A percentile compares a stretch with the other conserved stretches of the same genome.
Conservation (phyloP, 768 basidiomycete genomes). For the Pleurotus platypus region DNA sequence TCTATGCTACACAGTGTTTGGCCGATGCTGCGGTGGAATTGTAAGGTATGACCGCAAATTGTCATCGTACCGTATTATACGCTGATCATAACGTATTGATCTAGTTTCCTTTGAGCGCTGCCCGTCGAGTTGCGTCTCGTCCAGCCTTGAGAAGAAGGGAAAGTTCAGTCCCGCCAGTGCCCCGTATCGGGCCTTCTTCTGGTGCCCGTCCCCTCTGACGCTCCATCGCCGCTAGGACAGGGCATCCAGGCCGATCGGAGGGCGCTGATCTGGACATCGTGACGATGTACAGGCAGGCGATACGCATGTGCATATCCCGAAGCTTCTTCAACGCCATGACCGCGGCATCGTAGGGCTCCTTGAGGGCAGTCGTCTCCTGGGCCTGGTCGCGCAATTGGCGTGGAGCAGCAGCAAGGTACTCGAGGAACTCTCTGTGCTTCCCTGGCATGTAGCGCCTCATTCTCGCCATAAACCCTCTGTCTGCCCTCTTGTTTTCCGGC, state of each 20-base stretch:
- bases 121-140: conserved; percentile 78
- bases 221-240: conserved; percentile 52
- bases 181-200: conserved; percentile 52
- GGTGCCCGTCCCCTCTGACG: conserved; percentile 32
- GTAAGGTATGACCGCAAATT: conserved; percentile 1
- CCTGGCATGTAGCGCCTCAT: conserved; percentile 97
- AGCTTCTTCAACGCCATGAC: conserved; percentile 78
- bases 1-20: conserved; percentile 5
- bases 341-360: conserved; percentile 76
- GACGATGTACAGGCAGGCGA: conserved; percentile 86
- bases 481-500: conserved; percentile 59
- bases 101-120: conserved; percentile 44
- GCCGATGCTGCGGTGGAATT: not conserved
- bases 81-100: not conserved
- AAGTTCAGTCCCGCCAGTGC: conserved; percentile 89
- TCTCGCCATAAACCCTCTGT: conserved; percentile 82
- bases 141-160: conserved; percentile 83
- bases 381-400: conserved; percentile 65
- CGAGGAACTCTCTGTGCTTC: conserved; percentile 81
- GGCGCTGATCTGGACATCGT: conserved; percentile 70
- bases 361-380: conserved; percentile 50
- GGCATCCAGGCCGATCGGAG: conserved; percentile 41
- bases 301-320: conserved; percentile 84
- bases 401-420: conserved; percentile 55
- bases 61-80: conserved; percentile 4